These are phyloP conservation scores for Scutellaria barbata DNA, from an alignment of 257 asterid genomes.

Conservation along the genomic window DNA sequence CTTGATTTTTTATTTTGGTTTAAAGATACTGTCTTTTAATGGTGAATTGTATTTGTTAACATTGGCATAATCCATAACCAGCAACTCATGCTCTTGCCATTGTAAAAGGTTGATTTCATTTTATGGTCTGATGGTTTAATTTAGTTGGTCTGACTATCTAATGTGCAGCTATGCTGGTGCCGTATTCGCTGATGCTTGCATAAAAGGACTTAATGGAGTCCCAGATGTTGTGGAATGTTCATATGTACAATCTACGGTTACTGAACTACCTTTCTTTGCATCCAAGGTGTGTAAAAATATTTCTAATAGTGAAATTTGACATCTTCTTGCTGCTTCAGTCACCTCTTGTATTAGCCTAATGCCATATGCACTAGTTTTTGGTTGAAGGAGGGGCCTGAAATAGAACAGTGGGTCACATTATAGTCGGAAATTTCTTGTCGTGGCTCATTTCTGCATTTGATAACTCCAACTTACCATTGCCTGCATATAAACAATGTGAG, in stretches of 20 bases:
- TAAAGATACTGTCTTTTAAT: neutral
- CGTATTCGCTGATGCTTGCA: constrained; percentile 88
- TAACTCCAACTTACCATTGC: too few relatives aligned
- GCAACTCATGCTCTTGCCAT: constrained; percentile 2
- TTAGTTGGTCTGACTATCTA: constrained; percentile 24
- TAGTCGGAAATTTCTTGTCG: neutral
- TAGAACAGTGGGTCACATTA: neutral
- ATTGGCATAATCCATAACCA: neutral
- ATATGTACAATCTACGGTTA: constrained; percentile 69
- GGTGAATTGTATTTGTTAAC: neutral
- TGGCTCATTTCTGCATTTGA: too few relatives aligned
- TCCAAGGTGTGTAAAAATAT: constrained; percentile 52
- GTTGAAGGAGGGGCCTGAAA: neutral
- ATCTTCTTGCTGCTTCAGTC: neutral
- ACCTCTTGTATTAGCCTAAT: neutral
- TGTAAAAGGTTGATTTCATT: constrained; percentile 21
- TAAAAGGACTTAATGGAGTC: constrained; percentile 89
- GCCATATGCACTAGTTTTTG: neutral
- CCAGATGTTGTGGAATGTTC: constrained; percentile 84
- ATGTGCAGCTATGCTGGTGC: constrained; percentile 88
- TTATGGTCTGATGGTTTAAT: neutral
- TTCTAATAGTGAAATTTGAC: neutral
- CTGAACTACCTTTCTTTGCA: constrained; percentile 83
- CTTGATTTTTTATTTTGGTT: neutral
- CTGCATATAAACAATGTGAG: too few relatives aligned